Evolutionary conservation across 176 grass and related monocot genomes (phyloP).

Genomic region (Lolium multiflorum): DNA sequence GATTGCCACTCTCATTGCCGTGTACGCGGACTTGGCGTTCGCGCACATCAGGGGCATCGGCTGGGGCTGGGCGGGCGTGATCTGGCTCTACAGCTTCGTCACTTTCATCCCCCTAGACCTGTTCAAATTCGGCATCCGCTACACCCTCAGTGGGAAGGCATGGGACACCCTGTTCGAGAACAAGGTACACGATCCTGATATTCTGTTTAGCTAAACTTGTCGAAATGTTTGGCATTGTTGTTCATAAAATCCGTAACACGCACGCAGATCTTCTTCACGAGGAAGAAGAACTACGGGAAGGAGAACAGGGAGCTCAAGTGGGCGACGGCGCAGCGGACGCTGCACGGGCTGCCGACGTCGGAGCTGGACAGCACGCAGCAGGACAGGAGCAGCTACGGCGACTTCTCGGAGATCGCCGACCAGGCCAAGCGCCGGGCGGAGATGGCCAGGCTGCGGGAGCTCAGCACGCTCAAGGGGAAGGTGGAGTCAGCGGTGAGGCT

Average conservation of each 20-base stretch:
- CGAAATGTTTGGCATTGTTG: neutral
- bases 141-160: conserved; percentile 84
- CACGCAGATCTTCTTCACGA: conserved; percentile 74
- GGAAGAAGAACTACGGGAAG: conserved; percentile 91
- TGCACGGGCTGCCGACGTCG: conserved; percentile 75
- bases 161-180: conserved; percentile 89
- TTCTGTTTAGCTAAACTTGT: neutral
- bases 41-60: conserved; percentile 73
- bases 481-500: conserved; percentile 81
- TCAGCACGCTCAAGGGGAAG: conserved; percentile 70
- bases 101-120: conserved; percentile 83
- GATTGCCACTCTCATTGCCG: conserved; percentile 74
- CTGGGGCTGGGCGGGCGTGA: conserved; percentile 93
- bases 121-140: conserved; percentile 88
- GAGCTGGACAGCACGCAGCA: conserved; percentile 36
- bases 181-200: conserved; percentile 52
- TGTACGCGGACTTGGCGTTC: conserved; percentile 67
- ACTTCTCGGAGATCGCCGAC: conserved; percentile 91
- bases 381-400: conserved; percentile 72
- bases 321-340: conserved; percentile 91
- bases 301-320: conserved; percentile 92
- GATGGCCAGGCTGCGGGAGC: conserved; percentile 86
- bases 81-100: conserved; percentile 88
- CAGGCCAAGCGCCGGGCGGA: conserved; percentile 97
- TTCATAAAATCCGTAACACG: too few relatives aligned